Evolutionary conservation across 31 red algal genomes (phyloP).

Genomic region (Endocladia muricata): DNA sequence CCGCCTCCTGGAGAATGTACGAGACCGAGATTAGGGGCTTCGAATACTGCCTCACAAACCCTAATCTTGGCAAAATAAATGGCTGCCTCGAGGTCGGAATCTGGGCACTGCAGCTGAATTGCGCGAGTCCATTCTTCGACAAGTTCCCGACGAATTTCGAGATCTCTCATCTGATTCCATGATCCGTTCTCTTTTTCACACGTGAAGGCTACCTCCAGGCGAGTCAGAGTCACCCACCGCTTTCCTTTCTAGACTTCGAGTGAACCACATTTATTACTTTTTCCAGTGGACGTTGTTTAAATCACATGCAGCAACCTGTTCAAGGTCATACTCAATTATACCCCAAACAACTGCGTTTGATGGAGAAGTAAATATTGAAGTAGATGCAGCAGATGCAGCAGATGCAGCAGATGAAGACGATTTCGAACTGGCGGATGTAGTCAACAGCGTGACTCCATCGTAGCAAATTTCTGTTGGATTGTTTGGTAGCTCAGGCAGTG

Average conservation of each 20-base stretch:
- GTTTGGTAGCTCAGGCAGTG: background rate
- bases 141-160: background rate
- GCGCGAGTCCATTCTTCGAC: conserved; percentile 14
- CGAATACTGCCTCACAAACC: conserved; percentile 48
- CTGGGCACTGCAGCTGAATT: conserved; percentile 18
- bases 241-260: background rate
- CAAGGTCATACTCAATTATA: background rate
- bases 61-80: conserved; percentile 55
- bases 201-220: background rate
- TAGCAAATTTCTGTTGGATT: background rate
- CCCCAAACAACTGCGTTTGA: background rate
- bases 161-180: no score
- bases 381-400: no score
- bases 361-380: background rate
- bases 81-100: conserved; percentile 19
- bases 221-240: background rate
- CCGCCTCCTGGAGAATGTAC: conserved; percentile 69
- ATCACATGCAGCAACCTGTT: background rate
- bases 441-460: background rate
- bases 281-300: background rate
- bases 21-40: conserved; percentile 26
- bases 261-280: background rate
- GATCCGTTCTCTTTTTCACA: no score
- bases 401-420: background rate
- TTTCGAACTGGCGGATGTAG: background rate